Percentiles rank a stretch among this genome's conserved stretches.
These are phyloP conservation scores for Tephrocybe sp. DNA, from an alignment of 768 basidiomycete species.

Conservation along the genomic window DNA sequence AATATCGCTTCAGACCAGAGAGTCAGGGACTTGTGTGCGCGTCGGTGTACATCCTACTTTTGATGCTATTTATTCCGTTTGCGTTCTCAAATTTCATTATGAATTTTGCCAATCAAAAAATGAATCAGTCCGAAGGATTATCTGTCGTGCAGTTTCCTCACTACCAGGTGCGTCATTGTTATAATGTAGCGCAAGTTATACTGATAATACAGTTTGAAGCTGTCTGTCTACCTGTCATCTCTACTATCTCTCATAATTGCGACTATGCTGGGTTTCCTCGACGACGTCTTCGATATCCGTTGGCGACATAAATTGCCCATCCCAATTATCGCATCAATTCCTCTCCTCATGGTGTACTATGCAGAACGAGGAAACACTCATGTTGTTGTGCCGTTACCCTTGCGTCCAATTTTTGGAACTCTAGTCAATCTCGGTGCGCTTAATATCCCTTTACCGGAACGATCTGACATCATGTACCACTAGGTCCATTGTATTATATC, in stretches of 20 bases:
- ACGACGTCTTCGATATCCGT: slow-evolving; percentile 97
- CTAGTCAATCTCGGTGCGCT: slow-evolving; percentile 84
- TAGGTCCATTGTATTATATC: slow-evolving; percentile 92
- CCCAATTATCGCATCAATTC: slow-evolving; percentile 93
- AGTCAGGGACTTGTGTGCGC: slow-evolving; percentile 92
- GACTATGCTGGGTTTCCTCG: slow-evolving; percentile 92
- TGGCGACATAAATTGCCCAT: slow-evolving; percentile 99
- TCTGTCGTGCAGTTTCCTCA: slow-evolving; percentile 73
- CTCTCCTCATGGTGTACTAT: slow-evolving; percentile 94
- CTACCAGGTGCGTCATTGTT: slow-evolving; percentile 58
- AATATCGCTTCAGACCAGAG: slow-evolving; percentile 72
- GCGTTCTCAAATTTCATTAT: slow-evolving; percentile 79
- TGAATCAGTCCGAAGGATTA: slow-evolving; percentile 54
- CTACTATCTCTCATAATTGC: slow-evolving; percentile 91
- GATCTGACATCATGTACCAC: slow-evolving; percentile 2
- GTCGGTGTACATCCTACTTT: slow-evolving; percentile 78
- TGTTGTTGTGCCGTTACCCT: slow-evolving; percentile 87
- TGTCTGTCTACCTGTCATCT: slow-evolving; percentile 91
- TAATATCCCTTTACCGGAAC: neutral
- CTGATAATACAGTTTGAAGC: slow-evolving; percentile 37
- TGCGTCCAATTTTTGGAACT: slow-evolving; percentile 71
- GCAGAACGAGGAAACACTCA: slow-evolving; percentile 93
- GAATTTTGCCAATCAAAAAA: slow-evolving; percentile 40
- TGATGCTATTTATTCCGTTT: slow-evolving; percentile 95
- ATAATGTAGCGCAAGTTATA: neutral